phyloP scores from a whole-genome alignment of 1,284 basidiomycete genomes.

The Sporisorium iseilematis-ciliati region DNA sequence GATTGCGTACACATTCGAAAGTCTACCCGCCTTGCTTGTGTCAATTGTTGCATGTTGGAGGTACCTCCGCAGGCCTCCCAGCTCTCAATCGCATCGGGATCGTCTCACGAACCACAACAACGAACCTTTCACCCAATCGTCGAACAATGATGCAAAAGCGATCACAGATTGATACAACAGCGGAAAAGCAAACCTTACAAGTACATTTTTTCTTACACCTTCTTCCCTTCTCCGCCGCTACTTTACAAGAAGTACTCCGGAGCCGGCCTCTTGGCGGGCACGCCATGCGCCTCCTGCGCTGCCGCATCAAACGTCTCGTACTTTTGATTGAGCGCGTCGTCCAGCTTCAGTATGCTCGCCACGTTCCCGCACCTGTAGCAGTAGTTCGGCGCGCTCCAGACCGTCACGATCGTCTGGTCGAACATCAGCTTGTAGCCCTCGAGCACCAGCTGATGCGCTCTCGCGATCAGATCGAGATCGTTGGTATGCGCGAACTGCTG shows the following conservation, averaged over 20 bases:
- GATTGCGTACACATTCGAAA: no score
- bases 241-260: constrained; percentile 66
- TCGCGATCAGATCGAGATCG: constrained; percentile 91
- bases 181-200: no score
- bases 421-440: constrained; percentile 99
- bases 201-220: no score
- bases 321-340: constrained; percentile 67
- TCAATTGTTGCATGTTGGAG: no score
- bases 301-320: constrained; percentile 67
- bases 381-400: constrained; percentile 99
- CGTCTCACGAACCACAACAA: no score
- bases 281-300: constrained; percentile 62
- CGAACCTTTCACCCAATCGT: no score
- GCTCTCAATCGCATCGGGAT: no score
- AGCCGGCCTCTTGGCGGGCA: constrained; percentile 62
- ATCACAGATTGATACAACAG: no score
- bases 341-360: constrained; percentile 65
- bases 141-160: no score
- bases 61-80: no score
- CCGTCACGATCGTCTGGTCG: constrained; percentile 92
- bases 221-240: background rate
- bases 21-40: no score
- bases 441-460: constrained; percentile 96
- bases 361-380: constrained; percentile 77
- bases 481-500: constrained; percentile 90